phyloP scores from a whole-genome alignment of 352 stramenopile species.

The Pythium rhizo-oryzae region DNA sequence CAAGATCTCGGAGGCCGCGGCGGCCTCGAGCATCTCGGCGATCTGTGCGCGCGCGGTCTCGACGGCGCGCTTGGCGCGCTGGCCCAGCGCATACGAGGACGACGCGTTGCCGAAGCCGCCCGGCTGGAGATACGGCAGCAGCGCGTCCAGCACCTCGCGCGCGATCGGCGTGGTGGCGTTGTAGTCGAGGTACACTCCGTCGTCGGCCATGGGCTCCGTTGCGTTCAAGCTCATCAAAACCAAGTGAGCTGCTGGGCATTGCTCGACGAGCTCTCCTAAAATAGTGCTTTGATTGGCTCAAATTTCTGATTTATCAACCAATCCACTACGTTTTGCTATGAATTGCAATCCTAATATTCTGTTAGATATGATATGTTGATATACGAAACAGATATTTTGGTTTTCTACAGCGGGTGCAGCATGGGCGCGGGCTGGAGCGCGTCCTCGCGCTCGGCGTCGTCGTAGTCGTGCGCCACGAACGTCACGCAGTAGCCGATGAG shows the following conservation, averaged over 20 bases:
- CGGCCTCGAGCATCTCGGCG: slow-evolving; percentile 69
- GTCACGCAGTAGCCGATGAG: slow-evolving; percentile 28
- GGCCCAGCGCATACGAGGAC: slow-evolving; percentile 85
- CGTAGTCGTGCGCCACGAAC: slow-evolving; percentile 26
- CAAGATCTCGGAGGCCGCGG: slow-evolving; percentile 43
- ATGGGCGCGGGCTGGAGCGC: slow-evolving; percentile 2
- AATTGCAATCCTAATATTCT: slow-evolving; percentile 15
- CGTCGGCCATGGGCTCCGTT: background rate
- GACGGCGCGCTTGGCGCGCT: slow-evolving; percentile 80
- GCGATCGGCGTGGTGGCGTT: slow-evolving; percentile 98
- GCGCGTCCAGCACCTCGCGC: slow-evolving; percentile 69
- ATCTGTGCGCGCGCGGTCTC: slow-evolving; percentile 81
- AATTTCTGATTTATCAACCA: too few species aligned
- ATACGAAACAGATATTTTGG: background rate
- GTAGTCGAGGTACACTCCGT: slow-evolving; percentile 96
- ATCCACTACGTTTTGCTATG: slow-evolving; percentile 1
- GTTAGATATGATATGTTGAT: background rate
- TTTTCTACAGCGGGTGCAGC: slow-evolving; percentile 18
- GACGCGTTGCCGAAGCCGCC: slow-evolving; percentile 96
- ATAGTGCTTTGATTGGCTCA: slow-evolving; percentile 1
- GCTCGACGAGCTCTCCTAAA: background rate
- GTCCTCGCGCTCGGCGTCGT: slow-evolving; percentile 28
- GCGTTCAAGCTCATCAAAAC: background rate
- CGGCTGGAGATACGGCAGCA: slow-evolving; percentile 91
- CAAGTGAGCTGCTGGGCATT: background rate